Conservation (phyloP, 257 asterid genomes). For the Jasminum sambac region DNA sequence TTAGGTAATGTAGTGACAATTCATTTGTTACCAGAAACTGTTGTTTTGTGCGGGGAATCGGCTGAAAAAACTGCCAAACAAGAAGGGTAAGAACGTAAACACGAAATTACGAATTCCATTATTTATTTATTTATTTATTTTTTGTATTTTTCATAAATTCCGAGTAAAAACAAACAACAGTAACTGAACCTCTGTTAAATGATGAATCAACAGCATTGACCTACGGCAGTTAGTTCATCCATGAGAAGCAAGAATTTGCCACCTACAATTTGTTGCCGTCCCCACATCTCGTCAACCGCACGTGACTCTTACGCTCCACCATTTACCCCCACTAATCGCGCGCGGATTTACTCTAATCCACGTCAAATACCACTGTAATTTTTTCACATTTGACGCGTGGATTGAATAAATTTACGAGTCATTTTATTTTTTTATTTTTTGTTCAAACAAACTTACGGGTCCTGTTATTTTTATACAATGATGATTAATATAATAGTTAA, state of each 20-base stretch:
- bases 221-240: constrained; percentile 35
- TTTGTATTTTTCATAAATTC: constrained; percentile 24
- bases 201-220: constrained; percentile 64
- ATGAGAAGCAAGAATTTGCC: constrained; percentile 32
- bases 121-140: too few species aligned
- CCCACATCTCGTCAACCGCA: constrained; percentile 31
- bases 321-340: too few species aligned
- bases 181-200: constrained; percentile 42
- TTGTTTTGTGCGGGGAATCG: constrained; percentile 11
- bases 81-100: constrained; percentile 20
- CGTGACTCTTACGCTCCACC: constrained; percentile 2
- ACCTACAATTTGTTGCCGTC: constrained; percentile 36
- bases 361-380: too few species aligned
- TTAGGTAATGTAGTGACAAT: constrained; percentile 9
- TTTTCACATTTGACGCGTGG: too few species aligned
- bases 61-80: constrained; percentile 17
- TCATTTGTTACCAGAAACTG: constrained; percentile 26
- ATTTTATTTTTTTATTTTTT: too few species aligned
- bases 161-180: constrained; percentile 50
- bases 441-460: too few species aligned
- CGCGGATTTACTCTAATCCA: too few species aligned
- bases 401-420: too few species aligned
- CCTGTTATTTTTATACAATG: too few species aligned
- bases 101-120: neutral
- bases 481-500: too few species aligned